Evolutionary conservation across 2,329 filamentous ascomycete genomes (phyloP).

Genomic region (Penicillium brasilianum): DNA sequence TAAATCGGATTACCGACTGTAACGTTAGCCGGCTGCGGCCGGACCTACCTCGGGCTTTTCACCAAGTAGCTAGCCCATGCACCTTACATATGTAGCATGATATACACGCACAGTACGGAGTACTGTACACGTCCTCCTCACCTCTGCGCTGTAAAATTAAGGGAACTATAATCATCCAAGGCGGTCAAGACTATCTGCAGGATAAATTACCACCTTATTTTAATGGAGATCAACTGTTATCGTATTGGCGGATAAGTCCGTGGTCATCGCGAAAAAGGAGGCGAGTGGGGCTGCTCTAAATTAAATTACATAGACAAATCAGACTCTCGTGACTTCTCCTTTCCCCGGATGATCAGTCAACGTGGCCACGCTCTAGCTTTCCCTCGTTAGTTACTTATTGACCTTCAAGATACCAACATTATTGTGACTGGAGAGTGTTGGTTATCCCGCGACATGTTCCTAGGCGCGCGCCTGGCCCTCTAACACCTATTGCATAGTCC

Average conservation of each 20-base stretch:
- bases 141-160: neutral
- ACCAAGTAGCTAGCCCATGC: neutral
- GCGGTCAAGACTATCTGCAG: neutral
- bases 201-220: neutral
- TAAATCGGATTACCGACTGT: neutral
- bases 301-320: slow-evolving; percentile 24
- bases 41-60: neutral
- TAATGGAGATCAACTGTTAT: neutral
- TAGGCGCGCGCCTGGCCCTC: slow-evolving; percentile 77
- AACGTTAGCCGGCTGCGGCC: neutral
- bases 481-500: slow-evolving; percentile 96
- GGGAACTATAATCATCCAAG: neutral
- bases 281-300: slow-evolving; percentile 28
- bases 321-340: slow-evolving; percentile 36
- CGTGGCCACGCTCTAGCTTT: slow-evolving; percentile 21
- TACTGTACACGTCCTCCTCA: neutral
- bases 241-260: neutral
- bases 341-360: slow-evolving; percentile 31
- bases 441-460: slow-evolving; percentile 23
- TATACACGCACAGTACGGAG: neutral
- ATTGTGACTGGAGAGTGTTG: slow-evolving; percentile 16
- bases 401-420: neutral
- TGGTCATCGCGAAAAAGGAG: slow-evolving; percentile 24
- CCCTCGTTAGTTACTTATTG: neutral
- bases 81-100: neutral